Evolutionary conservation across 2,329 filamentous ascomycete genomes (phyloP), one percentile per base, ranked within the genome.

Genomic region (Huntiella moniliformis): DNA sequence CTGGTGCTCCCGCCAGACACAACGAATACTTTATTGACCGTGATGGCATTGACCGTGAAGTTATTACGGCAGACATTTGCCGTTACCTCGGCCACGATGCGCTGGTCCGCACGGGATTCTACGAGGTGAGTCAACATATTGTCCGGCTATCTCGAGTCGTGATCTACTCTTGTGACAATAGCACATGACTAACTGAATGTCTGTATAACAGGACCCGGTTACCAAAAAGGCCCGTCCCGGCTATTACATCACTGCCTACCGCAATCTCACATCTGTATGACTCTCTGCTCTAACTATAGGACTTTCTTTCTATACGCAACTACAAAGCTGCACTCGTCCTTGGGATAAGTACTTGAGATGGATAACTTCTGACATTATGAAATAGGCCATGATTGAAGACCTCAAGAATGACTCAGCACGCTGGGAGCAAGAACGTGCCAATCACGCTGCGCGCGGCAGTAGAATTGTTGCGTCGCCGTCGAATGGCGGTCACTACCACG

Each of bases 1-100:
- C 45, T 4, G 16, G 13, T 39, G 35, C 43, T 18, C 47, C 43
- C 17, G 44, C 47, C 7, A 46, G 47, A 46, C 43, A 49, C 10
- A 49, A 46, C 34, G 47, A 49, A 28, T 46, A 49, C 39, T 46
- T 46, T 11, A 46, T 49, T 6, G 47, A 46, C 22, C 44, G 47
- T 18, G 43, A 46, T 38, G 43, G 47, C 11, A 49, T 46, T 36
- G 43, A 49, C 40, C 47, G 47, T 55, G 81, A 87, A 62, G 82
- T 87, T 56, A 85, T 87, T 62, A 83, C 82, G 52, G 78, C 80
- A 58, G 82, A 87, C 60, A 84, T 87, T 53, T 86, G 82, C 66
- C 79, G 81, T 58, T 87, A 85, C 60, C 71, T 87, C 54, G 82
- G 82, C 57, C 84, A 84, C 61, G 82, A 87, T 67, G 82, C 82